Conservation (phyloP, 2,329 filamentous ascomycete species). For the Ascochyta koolunga region DNA sequence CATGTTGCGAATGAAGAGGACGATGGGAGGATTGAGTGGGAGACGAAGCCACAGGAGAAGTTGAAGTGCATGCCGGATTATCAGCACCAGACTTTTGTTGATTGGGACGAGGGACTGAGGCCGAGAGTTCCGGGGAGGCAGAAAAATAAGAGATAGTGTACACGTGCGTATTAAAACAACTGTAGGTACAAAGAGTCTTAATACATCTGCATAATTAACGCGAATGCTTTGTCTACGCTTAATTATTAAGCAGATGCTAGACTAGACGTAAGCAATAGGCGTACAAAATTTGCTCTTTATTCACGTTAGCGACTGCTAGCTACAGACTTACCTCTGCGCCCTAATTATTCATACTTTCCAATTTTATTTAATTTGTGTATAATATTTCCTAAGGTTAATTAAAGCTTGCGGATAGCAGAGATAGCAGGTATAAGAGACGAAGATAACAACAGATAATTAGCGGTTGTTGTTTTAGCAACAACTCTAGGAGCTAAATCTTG, state of each 20-base stretch:
- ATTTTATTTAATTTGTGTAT: background rate
- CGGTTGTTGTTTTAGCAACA: background rate
- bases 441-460: background rate
- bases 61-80: slow-evolving; percentile 56
- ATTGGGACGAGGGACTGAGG: slow-evolving; percentile 17
- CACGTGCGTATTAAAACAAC: background rate
- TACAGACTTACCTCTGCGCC: background rate
- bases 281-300: background rate
- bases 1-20: slow-evolving; percentile 40
- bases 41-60: slow-evolving; percentile 51
- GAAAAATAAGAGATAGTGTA: background rate
- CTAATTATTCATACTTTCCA: background rate
- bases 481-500: background rate
- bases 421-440: background rate
- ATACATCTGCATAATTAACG: background rate
- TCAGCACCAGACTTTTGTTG: slow-evolving; percentile 19
- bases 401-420: background rate
- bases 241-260: background rate
- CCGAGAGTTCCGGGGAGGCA: background rate
- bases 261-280: background rate
- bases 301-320: background rate
- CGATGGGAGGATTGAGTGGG: slow-evolving; percentile 52
- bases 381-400: background rate
- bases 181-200: background rate
- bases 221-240: background rate